Conservation (phyloP, 2,329 filamentous ascomycete genomes). For the Thermothelomyces thermophilus region DNA sequence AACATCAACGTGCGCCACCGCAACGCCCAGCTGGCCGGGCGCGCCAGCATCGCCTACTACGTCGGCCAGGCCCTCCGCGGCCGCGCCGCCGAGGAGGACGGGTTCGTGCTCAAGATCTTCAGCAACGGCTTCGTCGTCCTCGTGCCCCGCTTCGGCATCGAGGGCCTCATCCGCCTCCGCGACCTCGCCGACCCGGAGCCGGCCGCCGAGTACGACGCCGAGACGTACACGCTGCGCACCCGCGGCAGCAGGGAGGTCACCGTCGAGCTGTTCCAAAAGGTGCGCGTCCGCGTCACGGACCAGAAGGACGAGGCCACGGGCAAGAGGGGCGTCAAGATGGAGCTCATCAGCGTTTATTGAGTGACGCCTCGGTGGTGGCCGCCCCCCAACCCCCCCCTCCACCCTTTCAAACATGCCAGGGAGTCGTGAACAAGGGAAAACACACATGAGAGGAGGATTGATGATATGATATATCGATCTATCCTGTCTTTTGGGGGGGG, state of each 20-base stretch:
- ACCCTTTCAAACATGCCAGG: too few species aligned
- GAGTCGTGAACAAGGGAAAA: too few species aligned
- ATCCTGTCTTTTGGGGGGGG: too few species aligned
- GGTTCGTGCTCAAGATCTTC: slow-evolving; percentile 95
- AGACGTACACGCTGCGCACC: slow-evolving; percentile 69
- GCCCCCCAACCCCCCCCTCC: too few species aligned
- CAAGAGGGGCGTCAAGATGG: slow-evolving; percentile 83
- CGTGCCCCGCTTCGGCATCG: slow-evolving; percentile 91
- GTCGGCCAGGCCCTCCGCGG: slow-evolving; percentile 92
- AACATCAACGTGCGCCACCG: slow-evolving; percentile 98
- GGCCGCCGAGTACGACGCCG: slow-evolving; percentile 75
- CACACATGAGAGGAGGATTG: too few species aligned
- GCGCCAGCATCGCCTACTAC: slow-evolving; percentile 94
- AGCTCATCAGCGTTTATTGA: slow-evolving; percentile 42
- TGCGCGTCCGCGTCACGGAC: slow-evolving; percentile 81
- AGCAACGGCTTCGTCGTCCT: slow-evolving; percentile 96
- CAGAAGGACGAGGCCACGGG: slow-evolving; percentile 93
- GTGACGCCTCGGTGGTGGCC: too few species aligned
- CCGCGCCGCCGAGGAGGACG: slow-evolving; percentile 70
- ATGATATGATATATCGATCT: too few species aligned
- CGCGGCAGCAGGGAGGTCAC: slow-evolving; percentile 48
- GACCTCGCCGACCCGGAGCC: slow-evolving; percentile 75
- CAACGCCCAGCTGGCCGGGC: slow-evolving; percentile 91
- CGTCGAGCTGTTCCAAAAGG: slow-evolving; percentile 87
- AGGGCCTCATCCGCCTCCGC: slow-evolving; percentile 78